Evolutionary conservation across 371 early-diverging fungal genomes (phyloP), one percentile per base, ranked within the genome.

Genomic region (Circinella minor): DNA sequence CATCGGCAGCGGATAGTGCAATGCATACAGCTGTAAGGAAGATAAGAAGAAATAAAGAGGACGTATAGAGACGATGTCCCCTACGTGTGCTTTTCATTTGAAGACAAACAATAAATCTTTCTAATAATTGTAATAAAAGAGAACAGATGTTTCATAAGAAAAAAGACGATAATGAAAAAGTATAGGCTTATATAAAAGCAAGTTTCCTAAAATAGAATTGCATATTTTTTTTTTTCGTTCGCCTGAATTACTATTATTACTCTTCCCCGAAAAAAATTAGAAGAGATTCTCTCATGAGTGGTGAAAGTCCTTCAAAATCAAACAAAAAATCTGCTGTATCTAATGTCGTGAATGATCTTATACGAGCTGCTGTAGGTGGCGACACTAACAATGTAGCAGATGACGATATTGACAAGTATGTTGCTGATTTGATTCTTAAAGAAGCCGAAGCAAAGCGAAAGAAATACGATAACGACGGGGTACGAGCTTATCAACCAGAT

Each of bases 331-430:
- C 71, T 27, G 70, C 75, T 7, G 71, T 85, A 34, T 79, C 82
- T 8, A 79, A 75, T 38, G 82, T 82, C 37, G 85, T 88, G 15
- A 82, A 78, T 27, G 81, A 84, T 63, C 75, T 89, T 0, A 81
- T 87, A 46, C 76, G 88, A 15, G 81, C 89, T 3, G 87, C 91
- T 13, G 84, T 86, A 8, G 89, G 89, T 36, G 81, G 87, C 3
- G 75, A 83, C 43, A 81, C 89, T 27, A 61, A 64, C 11, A 67
- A 78, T 67, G 78, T 90, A 0, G 71, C 80, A 17, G 91, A 90
- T 73, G 77, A 85, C 37, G 92, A 91, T 72, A 73, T 92, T 4
- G 92, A 93, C 77, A 84, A 84, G 62, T 89, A 91, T 70, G 87
- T 92, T 46, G 93, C 93, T 13, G 87, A 90, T 36, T 65, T 90